Base-by-base conservation (phyloP, 495 filamentous ascomycete species). In the Aspergillus conjunctus region DNA sequence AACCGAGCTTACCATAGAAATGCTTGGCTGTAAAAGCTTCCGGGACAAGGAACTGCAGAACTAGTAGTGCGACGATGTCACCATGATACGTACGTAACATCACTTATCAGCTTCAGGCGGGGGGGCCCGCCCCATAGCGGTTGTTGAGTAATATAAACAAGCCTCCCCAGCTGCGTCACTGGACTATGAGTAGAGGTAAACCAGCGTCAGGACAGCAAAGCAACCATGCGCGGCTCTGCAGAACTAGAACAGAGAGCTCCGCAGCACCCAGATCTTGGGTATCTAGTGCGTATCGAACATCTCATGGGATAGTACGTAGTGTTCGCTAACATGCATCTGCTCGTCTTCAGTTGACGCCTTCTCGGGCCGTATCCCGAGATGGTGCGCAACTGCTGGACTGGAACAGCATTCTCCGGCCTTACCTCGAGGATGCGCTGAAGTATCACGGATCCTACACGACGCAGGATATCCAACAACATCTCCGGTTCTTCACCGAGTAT, bases 311-410 rank as follows among this genome's bases (percentile, higher is more conserved):
- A n/a, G n/a, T n/a, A n/a, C n/a, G n/a, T n/a, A 26, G 5, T 5
- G 5, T 26, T 5, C 5, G 37, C 37, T 41, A 41, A 41, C 15
- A 4, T 41, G 37, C 26, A n/a, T 12, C 37, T 41, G 11, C 37
- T 3, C 37, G 37, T 2, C 37, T 11, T 12, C 15, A 6, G 88
- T 86, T 64, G 15, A 41, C 37, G 37, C 37, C 37, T 14, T 41
- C 37, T 9, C 9, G 37, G 11, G 11, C 37, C 11, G 11, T 41
- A 41, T 41, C 37, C 37, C 11, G 11, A 11, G 37, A 41, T 26
- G 26, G 26, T 12, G 4, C 37, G 15, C 37, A 41, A n/a, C 15
- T 41, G 37, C 11, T n/a, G 15, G 41, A 51, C 32, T 58, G 56
- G 56, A 22, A 18, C 7, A 4, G 21, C 14, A 45, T 58, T 39